These are phyloP conservation scores for Phytophthora citricola DNA, from an alignment of 352 stramenopile genomes.

Conservation along the genomic window DNA sequence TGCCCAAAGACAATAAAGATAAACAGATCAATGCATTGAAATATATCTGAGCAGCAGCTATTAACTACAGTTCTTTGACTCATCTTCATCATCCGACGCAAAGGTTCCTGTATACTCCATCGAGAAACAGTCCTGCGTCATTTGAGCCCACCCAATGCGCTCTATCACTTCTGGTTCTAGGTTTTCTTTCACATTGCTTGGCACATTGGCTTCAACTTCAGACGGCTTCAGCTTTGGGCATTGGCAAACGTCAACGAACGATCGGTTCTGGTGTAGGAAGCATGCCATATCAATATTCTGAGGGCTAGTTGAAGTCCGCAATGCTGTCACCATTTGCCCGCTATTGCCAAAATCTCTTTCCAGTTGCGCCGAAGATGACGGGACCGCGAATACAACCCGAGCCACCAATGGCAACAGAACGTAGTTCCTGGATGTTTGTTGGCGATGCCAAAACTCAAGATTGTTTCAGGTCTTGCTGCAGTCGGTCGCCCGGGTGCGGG, in stretches of 20 bases:
- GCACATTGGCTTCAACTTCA: conserved; percentile 3
- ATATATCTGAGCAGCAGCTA: neutral
- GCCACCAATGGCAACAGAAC: neutral
- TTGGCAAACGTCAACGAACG: conserved; percentile 5
- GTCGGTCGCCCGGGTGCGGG: too few species aligned
- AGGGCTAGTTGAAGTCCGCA: neutral
- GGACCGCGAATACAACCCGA: neutral
- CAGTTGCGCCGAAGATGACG: conserved; percentile 1
- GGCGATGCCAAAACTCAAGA: neutral
- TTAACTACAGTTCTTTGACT: neutral
- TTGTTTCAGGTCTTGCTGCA: neutral
- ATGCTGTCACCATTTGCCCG: conserved; percentile 2
- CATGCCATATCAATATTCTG: conserved; percentile 3
- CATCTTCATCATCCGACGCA: neutral
- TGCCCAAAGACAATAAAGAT: too few species aligned
- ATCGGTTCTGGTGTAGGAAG: conserved; percentile 5
- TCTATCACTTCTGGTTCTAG: neutral
- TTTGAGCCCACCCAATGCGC: neutral
- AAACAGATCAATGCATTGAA: neutral
- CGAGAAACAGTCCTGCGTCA: neutral
- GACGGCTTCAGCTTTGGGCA: conserved; percentile 1
- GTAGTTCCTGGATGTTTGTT: neutral
- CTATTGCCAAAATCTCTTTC: conserved; percentile 8
- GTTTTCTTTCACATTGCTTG: conserved; percentile 5
- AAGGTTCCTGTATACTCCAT: neutral